Percentiles rank a stretch among this genome's conserved stretches.
Conservation (phyloP, 1,139 yeast species). For the Protomyces arabidopsidicola region DNA sequence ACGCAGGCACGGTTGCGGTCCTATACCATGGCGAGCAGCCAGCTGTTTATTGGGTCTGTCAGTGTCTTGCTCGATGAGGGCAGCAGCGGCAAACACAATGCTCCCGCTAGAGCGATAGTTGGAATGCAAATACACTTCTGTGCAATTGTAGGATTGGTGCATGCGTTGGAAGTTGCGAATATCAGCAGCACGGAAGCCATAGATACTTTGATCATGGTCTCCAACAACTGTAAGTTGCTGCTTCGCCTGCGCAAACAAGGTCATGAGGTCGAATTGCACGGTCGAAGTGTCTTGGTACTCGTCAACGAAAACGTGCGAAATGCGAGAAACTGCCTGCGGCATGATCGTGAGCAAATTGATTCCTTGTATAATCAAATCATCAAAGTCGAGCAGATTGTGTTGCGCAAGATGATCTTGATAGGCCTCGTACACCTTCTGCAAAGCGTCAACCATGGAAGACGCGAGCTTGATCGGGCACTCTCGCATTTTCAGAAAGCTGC, state of each 20-base stretch:
- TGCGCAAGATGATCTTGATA: conserved; percentile 51
- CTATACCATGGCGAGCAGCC: conserved; percentile 40
- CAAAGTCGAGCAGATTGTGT: conserved; percentile 63
- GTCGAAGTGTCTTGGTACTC: conserved; percentile 91
- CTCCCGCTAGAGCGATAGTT: conserved; percentile 77
- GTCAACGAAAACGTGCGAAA: conserved; percentile 76
- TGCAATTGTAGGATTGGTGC: conserved; percentile 46
- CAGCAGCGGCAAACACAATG: conserved; percentile 62
- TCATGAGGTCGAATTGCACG: conserved; percentile 66
- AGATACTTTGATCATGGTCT: conserved; percentile 93
- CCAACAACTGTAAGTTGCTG: conserved; percentile 79
- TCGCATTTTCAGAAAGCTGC: not conserved
- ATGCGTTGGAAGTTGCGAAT: conserved; percentile 61
- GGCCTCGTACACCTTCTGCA: conserved; percentile 43
- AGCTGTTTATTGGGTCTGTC: conserved; percentile 30
- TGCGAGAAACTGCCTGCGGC: conserved; percentile 48
- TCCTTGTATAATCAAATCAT: conserved; percentile 66
- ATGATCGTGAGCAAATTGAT: conserved; percentile 47
- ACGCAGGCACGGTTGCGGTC: conserved; percentile 46
- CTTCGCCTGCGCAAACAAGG: conserved; percentile 49
- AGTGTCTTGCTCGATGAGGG: conserved; percentile 59
- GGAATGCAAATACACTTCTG: conserved; percentile 51
- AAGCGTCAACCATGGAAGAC: not conserved
- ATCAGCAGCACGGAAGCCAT: conserved; percentile 79
- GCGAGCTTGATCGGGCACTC: conserved; percentile 4